Evolutionary conservation across 495 filamentous ascomycete genomes (phyloP).

Genomic region (Talaromyces nanjingensis): DNA sequence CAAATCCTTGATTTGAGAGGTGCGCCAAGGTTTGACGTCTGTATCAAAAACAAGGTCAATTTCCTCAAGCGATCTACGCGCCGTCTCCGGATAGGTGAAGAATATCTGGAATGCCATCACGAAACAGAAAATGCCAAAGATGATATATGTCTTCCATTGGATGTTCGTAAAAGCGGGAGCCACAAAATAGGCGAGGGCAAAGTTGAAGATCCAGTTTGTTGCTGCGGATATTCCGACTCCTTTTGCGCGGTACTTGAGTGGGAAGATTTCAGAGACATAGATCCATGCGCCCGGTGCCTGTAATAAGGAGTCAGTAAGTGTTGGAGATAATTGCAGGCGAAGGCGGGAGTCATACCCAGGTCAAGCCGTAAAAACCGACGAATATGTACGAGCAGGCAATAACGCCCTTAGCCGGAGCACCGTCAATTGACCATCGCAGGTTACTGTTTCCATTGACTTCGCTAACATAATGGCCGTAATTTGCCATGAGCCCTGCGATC

Average conservation of each 20-base stretch:
- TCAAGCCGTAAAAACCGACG: conserved; percentile 67
- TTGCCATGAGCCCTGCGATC: conserved; percentile 46
- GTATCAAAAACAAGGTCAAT: conserved; percentile 40
- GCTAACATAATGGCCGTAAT: conserved; percentile 42
- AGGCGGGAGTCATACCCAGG: conserved; percentile 17
- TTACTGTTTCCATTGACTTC: conserved; percentile 59
- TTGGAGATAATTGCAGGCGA: neutral
- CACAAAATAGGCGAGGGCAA: conserved; percentile 63
- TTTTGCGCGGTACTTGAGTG: conserved; percentile 63
- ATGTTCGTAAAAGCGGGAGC: conserved; percentile 68
- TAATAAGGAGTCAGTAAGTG: neutral
- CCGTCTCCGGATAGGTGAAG: conserved; percentile 68
- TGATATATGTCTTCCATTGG: conserved; percentile 64
- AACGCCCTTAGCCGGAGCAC: conserved; percentile 57
- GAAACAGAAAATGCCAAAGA: conserved; percentile 66
- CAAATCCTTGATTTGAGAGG: conserved; percentile 13
- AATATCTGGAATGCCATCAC: conserved; percentile 57
- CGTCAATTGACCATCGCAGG: conserved; percentile 55
- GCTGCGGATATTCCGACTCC: conserved; percentile 61
- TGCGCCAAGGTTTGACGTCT: conserved; percentile 22
- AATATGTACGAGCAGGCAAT: conserved; percentile 77
- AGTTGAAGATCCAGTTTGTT: conserved; percentile 74
- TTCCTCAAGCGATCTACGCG: conserved; percentile 64
- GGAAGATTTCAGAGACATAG: conserved; percentile 71
- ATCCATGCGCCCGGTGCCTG: conserved; percentile 66